A percentile compares a stretch with the other conserved stretches of the same genome.
Evolutionary conservation across 2,329 filamentous ascomycete species (phyloP).

Genomic region (Neopestalotiopsis sp.): DNA sequence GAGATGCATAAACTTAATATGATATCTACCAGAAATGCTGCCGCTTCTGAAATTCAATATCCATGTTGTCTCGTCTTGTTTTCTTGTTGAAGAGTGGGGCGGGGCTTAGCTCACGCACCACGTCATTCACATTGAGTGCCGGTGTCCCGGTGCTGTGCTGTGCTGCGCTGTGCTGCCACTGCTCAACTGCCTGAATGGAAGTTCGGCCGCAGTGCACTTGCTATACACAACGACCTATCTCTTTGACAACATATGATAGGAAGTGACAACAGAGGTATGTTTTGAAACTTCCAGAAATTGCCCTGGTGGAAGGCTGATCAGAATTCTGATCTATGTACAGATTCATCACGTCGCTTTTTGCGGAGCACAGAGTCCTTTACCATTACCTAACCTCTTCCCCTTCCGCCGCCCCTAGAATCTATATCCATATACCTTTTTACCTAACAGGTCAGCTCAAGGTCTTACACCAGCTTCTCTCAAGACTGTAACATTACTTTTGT

Average conservation of each 20-base stretch:
- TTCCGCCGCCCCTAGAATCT: not conserved
- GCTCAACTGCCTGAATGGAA: not conserved
- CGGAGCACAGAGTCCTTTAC: not conserved
- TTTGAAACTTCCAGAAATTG: not conserved
- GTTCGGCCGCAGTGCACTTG: not conserved
- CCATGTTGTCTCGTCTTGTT: not conserved
- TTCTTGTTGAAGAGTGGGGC: not conserved
- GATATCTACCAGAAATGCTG: not conserved
- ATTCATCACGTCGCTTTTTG: not conserved
- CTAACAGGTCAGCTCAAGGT: not conserved
- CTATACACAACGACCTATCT: not conserved
- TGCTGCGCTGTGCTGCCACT: not conserved
- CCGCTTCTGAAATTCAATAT: not conserved
- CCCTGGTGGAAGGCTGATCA: not conserved
- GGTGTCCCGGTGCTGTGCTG: not conserved
- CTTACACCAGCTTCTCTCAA: not conserved
- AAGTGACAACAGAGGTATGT: not conserved
- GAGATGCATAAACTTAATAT: not conserved
- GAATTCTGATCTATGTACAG: not conserved
- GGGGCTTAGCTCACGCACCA: not conserved
- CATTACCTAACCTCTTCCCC: not conserved
- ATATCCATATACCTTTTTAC: not conserved
- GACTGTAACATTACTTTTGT: not conserved
- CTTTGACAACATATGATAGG: not conserved
- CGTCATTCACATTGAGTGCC: not conserved